Percentiles rank a stretch among this genome's conserved stretches.
phyloP scores from a whole-genome alignment of 768 basidiomycete species.

The Russula ochroleuca region DNA sequence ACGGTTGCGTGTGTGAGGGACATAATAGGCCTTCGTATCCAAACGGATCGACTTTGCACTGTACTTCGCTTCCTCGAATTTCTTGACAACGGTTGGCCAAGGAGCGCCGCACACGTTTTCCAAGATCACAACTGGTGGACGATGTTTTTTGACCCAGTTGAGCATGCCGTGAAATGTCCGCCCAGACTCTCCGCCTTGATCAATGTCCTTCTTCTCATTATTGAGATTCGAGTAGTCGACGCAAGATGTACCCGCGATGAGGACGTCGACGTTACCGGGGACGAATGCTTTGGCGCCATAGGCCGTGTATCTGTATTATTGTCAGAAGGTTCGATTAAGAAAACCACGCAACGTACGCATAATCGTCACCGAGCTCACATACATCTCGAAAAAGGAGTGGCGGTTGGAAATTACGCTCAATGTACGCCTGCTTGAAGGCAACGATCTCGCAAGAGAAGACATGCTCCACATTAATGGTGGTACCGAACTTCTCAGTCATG shows the following conservation, averaged over 20 bases:
- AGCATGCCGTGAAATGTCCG: constrained; percentile 94
- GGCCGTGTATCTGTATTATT: constrained; percentile 66
- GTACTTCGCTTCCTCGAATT: constrained; percentile 74
- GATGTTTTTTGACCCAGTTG: constrained; percentile 81
- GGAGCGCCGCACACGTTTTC: constrained; percentile 94
- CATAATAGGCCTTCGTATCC: constrained; percentile 87
- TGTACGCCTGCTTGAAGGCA: constrained; percentile 96
- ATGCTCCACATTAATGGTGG: constrained; percentile 74
- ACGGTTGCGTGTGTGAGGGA: constrained; percentile 90
- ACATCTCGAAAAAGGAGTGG: constrained; percentile 92
- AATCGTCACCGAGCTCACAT: constrained; percentile 72
- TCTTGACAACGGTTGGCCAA: constrained; percentile 70
- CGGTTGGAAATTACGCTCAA: constrained; percentile 92
- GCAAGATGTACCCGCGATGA: constrained; percentile 93
- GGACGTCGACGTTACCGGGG: constrained; percentile 85
- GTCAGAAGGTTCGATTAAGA: constrained; percentile 13
- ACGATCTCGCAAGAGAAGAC: constrained; percentile 97
- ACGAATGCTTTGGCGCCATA: constrained; percentile 84
- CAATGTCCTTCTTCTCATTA: constrained; percentile 85
- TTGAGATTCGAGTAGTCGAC: constrained; percentile 98
- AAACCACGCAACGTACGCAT: constrained; percentile 53
- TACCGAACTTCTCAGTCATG: constrained; percentile 59
- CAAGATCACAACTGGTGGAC: constrained; percentile 86
- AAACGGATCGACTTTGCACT: constrained; percentile 64
- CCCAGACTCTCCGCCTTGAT: constrained; percentile 88